Conservation (phyloP, 176 grass and related monocot genomes). For the Hordeum marinum region DNA sequence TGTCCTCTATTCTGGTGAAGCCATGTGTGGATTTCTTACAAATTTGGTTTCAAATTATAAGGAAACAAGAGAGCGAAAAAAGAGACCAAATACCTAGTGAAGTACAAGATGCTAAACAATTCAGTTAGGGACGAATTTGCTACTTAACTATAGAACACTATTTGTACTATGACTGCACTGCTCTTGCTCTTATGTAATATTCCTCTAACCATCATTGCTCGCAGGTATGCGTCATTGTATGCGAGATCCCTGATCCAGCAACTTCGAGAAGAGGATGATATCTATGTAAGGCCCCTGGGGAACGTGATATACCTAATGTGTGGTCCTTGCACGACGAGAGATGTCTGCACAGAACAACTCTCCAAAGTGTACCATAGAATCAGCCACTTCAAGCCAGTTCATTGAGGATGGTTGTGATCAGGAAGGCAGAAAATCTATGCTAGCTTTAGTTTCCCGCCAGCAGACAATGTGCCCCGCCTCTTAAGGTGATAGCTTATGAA, state of each 20-base stretch:
- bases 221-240: slow-evolving; percentile 71
- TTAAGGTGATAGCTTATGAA: not conserved
- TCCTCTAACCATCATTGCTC: not conserved
- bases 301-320: slow-evolving; percentile 97
- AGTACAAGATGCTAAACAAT: not conserved
- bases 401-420: not conserved
- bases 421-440: not conserved
- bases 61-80: not conserved
- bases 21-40: not conserved
- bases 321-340: slow-evolving; percentile 65
- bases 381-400: slow-evolving; percentile 21
- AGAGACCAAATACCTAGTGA: not conserved
- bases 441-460: not conserved
- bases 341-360: slow-evolving; percentile 66
- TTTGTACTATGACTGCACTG: not conserved
- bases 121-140: not conserved
- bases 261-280: slow-evolving; percentile 74
- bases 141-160: not conserved
- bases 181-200: not conserved
- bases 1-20: not conserved
- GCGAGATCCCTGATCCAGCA: slow-evolving; percentile 61
- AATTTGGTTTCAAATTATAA: not conserved
- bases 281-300: slow-evolving; percentile 75
- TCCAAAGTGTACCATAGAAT: slow-evolving; percentile 54
- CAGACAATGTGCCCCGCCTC: not conserved